Percentiles rank a stretch among this genome's conserved stretches.
Conservation (phyloP, 139 green algal genomes). For the Pseudopediastrum boryanum region DNA sequence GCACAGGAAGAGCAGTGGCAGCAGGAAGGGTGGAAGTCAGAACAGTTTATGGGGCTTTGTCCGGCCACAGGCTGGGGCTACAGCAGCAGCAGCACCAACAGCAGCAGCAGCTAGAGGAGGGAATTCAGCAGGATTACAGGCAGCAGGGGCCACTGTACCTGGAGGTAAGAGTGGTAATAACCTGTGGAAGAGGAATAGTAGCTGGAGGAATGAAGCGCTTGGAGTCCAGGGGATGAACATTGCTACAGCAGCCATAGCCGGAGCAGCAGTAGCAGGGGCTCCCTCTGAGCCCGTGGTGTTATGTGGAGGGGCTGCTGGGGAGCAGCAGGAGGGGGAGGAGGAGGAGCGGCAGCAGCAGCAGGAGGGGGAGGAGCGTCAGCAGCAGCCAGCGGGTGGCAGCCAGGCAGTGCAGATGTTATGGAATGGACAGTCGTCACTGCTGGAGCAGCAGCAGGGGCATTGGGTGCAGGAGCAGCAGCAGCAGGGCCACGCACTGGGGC, state of each 20-base stretch:
- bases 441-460: background rate
- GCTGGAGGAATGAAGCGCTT: background rate
- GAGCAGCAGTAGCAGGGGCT: background rate
- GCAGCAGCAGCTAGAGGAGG: background rate
- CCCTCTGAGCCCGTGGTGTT: background rate
- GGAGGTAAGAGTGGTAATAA: background rate
- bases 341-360: slow-evolving; percentile 8
- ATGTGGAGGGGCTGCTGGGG: background rate
- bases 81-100: background rate
- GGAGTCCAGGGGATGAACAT: background rate
- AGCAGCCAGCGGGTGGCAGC: background rate
- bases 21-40: background rate
- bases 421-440: background rate
- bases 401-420: background rate
- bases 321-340: no score
- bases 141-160: background rate
- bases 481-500: background rate
- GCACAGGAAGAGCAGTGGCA: background rate
- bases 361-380: background rate
- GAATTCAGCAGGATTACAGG: background rate
- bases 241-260: background rate
- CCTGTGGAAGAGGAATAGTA: background rate
- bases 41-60: background rate
- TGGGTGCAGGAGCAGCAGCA: background rate
- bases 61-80: background rate